Evolutionary conservation across 2,329 filamentous ascomycete genomes (phyloP), one percentile per base, ranked within the genome.

Genomic region (Cordyceps pruinosa): DNA sequence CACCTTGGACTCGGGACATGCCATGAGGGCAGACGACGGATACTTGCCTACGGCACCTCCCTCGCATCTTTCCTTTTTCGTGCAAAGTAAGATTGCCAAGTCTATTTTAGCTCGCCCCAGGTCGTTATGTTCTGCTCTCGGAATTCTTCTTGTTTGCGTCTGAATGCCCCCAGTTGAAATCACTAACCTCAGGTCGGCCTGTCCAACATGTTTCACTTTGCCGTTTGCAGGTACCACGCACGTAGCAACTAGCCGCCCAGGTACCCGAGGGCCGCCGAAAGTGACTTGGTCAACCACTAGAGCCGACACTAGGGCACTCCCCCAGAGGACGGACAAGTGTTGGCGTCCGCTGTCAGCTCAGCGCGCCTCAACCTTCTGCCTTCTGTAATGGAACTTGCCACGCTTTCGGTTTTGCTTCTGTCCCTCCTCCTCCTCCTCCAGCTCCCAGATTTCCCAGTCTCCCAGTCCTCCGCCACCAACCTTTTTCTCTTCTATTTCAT

Each of bases 401-500:
- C 54, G 45, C 46, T 57, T 50, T 26, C 26, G 19, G 54, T 50
- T 57, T 57, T 47, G 42, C 34, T 32, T 50, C 37, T 50, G 54
- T 49, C 45, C 30, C 12, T 12, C 8, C 45, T 48, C 17, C 23
- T 8, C 21, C 32, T 30, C 25, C 28, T 17, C 21, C 30, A 6
- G 13, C n/a, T 13, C 8, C 6, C 30, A 6, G 6, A 32, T 32
- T 6, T 32, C 30, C 12, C 30, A 6, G 30, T 28, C 26, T 45
- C 21, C 52, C 41, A 46, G 34, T 15, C 44, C 45, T 23, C 44
- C 30, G 13, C 44, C 23, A 41, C 32, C 35, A 44, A 44, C 32
- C 25, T 47, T 55, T 55, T 57, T 57, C 54, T 45, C 32, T 45
- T 45, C 37, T 48, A 25, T 57, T 42, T 34, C 54, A 57, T 57